Percentiles rank a stretch among this genome's conserved stretches.
Evolutionary conservation across 345 rosid species (phyloP).

Genomic region (Pseudoturritis turrita): DNA sequence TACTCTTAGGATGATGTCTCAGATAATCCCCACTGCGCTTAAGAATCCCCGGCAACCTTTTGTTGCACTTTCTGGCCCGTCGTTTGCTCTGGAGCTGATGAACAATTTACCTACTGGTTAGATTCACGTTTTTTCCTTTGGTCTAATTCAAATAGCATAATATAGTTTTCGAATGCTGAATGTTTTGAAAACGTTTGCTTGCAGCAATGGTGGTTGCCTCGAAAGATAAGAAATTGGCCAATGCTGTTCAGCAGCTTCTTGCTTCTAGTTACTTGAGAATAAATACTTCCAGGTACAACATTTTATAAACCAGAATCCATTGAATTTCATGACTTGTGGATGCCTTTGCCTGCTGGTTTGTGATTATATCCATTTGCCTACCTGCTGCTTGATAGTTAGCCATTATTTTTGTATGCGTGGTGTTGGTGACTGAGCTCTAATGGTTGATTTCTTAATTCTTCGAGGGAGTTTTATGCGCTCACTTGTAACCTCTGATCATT

Average conservation of each 20-base stretch:
- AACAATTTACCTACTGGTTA: constrained; percentile 83
- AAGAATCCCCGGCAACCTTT: constrained; percentile 84
- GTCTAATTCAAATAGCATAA: background rate
- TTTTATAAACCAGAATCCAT: constrained; percentile 1
- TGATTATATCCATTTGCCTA: background rate
- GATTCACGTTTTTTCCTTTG: background rate
- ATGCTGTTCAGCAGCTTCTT: constrained; percentile 78
- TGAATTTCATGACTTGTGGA: background rate
- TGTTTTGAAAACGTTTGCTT: constrained; percentile 3
- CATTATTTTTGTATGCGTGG: background rate
- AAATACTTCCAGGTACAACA: constrained; percentile 73
- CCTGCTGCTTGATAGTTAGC: constrained; percentile 6
- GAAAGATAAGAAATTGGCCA: constrained; percentile 74
- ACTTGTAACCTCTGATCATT: constrained; percentile 70
- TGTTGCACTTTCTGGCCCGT: constrained; percentile 83
- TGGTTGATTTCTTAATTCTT: background rate
- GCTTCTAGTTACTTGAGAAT: constrained; percentile 79
- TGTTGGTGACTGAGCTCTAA: constrained; percentile 6
- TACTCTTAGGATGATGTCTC: constrained; percentile 92
- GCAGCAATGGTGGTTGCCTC: constrained; percentile 97
- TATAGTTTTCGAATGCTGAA: background rate
- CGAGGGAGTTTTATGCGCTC: constrained; percentile 36
- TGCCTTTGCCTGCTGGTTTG: background rate
- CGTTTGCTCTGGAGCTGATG: constrained; percentile 89
- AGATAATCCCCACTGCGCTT: constrained; percentile 70